Base-by-base conservation (phyloP, 208 protist species). In the Herpetomonas tarakana region DNA sequence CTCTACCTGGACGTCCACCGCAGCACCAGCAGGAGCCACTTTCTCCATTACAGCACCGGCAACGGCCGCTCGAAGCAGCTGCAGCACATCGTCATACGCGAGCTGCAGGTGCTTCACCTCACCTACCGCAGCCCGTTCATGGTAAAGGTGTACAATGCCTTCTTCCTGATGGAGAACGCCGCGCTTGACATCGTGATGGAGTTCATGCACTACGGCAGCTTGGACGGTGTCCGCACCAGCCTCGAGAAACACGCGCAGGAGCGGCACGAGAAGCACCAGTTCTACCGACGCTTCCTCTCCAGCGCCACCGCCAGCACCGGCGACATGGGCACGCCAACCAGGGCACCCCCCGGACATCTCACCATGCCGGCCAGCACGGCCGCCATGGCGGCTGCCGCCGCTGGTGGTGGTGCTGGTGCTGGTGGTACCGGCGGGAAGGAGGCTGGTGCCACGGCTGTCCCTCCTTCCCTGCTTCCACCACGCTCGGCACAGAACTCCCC, bases 131-230 rank as follows among this genome's bases (percentile, higher is more conserved):
- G 79, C 58, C 82, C 86, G 3, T 92, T 92, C 62, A 89, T 96
- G 74, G 89, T 93, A 51, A 96, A 96, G 61, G 81, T 92, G 11
- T 96, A 93, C 69, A 92, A 96, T 59, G 89, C 89, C 18, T 96
- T 92, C 59, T 92, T 76, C 58, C 9, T 76, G 16, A 25, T 52
- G 2, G 83, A 91, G 35, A 25, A n/a, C 1, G 72, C 78, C 68
- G 56, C 71, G 57, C 75, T 96, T 45, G 84, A 96, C 52, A 81
- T 96, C 38, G 85, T 88, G 29, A 88, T 96, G 84, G 86, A 96
- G 83, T 96, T 91, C 50, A 96, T 96, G 89, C 77, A 93, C 63
- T 91, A 88, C 62, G 89, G 89, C 19, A 83, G 80, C 41, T 68
- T 96, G 12, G 82, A 83, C 52, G 59, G 77, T 58, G 64, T 96